Evolutionary conservation across 2,329 filamentous ascomycete species (phyloP), one percentile per base, ranked within the genome.

Genomic region (Endoconidiophora laricicola): DNA sequence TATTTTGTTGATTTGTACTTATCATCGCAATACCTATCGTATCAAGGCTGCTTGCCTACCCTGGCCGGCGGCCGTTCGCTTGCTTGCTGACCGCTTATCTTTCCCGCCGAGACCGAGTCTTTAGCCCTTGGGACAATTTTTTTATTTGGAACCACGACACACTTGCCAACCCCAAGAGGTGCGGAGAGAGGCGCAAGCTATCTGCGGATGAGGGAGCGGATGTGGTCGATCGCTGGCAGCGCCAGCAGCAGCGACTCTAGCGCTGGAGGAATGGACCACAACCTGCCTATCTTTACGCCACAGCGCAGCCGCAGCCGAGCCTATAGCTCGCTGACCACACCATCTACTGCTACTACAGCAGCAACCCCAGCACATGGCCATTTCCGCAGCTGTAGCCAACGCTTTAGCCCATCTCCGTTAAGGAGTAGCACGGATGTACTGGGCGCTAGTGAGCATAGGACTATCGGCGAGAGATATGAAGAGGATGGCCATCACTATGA

Each of bases 201-300:
- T 12, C 29, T 14, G 16, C 12, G 22, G 29, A 20, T 39, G 26
- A 26, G 20, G 23, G 37, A 4, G 43, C 47, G n/a, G 16, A 52
- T 52, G 50, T 52, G 50, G 50, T 52, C 49, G 9, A 12, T 42
- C n/a, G 23, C 45, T n/a, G 46, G 39, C 33, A 48, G 33, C 45
- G 23, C 18, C 23, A 48, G 41, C 20, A 52, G 36, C 16, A 52
- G 50, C 41, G 36, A 46, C 29, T 39, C 44, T 38, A 20, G 44
- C 36, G 36, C 36, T 23, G 50, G 43, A 10, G 26, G 26, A 20
- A 48, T 41, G 16, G 38, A 29, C 14, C 23, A 48, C 38, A 40
- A 52, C 16, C 49, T 22, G 12, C 33, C 44, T 24, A 52, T 52
- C 6, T 52, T 52, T 24, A 52, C 50, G n/a, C 50, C 50, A 16